Percentiles rank a stretch among this genome's conserved stretches.
phyloP scores from a whole-genome alignment of 2,329 filamentous ascomycete species.

The Exophiala sideris region DNA sequence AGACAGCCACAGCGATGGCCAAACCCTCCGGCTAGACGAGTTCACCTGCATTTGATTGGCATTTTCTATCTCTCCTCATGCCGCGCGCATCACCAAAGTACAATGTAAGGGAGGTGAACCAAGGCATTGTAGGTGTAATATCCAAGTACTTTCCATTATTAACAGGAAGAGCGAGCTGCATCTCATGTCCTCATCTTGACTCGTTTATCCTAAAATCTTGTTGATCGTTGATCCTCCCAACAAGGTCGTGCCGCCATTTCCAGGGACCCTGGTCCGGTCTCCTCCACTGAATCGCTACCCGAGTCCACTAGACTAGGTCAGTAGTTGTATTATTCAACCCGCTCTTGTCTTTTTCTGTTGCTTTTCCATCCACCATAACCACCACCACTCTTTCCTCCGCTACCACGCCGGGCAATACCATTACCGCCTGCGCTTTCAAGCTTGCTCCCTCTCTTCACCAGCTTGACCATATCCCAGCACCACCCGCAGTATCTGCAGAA shows the following conservation, averaged over 20 bases:
- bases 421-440: conserved; percentile 4
- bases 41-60: no score
- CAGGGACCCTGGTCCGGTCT: not conserved
- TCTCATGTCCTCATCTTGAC: not conserved
- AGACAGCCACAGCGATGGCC: no score
- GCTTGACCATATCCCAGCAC: not conserved
- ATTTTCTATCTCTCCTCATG: no score
- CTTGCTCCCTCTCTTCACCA: not conserved
- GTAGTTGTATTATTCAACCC: not conserved
- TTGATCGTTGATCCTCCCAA: conserved; percentile 1
- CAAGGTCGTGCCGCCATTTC: not conserved
- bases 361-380: conserved; percentile 1
- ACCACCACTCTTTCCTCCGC: conserved; percentile 5
- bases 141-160: no score
- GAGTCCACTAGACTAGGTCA: not conserved
- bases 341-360: conserved; percentile 3
- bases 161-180: not conserved
- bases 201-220: not conserved
- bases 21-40: no score
- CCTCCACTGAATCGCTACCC: not conserved
- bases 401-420: not conserved
- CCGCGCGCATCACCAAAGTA: no score
- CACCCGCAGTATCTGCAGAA: conserved; percentile 5
- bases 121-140: no score
- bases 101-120: no score